phyloP scores from a whole-genome alignment of 2,329 filamentous ascomycete genomes.

The Gnomoniopsis sp. region DNA sequence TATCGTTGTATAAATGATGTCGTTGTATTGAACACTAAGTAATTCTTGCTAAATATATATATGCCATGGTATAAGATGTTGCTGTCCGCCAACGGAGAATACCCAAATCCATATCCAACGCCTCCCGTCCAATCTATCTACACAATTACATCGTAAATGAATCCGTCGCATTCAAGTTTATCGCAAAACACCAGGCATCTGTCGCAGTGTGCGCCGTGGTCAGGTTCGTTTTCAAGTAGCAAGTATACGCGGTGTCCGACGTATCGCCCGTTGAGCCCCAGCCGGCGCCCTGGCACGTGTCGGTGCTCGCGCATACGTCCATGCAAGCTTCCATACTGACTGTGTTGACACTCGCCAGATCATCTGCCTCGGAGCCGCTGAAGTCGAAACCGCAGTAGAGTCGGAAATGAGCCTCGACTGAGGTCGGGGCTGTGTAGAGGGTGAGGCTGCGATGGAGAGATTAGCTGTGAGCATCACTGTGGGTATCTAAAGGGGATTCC shows the following conservation, averaged over 20 bases:
- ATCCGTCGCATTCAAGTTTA: conserved; percentile 44
- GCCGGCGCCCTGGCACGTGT: conserved; percentile 38
- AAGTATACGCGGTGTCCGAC: conserved; percentile 33
- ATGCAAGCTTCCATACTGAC: conserved; percentile 42
- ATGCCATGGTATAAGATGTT: no score
- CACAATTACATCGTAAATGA: not conserved
- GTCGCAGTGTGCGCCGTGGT: conserved; percentile 28
- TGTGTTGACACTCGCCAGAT: conserved; percentile 34
- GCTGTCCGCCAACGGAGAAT: no score
- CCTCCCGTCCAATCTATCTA: no score
- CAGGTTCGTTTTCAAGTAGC: conserved; percentile 41
- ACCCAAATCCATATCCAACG: no score
- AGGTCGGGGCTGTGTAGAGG: conserved; percentile 21
- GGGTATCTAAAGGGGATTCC: not conserved
- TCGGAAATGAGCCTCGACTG: conserved; percentile 21
- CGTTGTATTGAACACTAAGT: no score
- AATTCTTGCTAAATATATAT: no score
- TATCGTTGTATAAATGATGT: no score
- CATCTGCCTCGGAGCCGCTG: conserved; percentile 23
- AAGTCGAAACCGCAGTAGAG: conserved; percentile 27
- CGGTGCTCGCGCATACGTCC: conserved; percentile 37
- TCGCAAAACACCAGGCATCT: conserved; percentile 41
- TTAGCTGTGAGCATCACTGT: conserved; percentile 17
- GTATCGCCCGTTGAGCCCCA: conserved; percentile 42
- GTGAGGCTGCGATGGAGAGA: conserved; percentile 25